Evolutionary conservation across 2,329 filamentous ascomycete species (phyloP), one percentile per base, ranked within the genome.

Genomic region (Hypoxylon sp.): DNA sequence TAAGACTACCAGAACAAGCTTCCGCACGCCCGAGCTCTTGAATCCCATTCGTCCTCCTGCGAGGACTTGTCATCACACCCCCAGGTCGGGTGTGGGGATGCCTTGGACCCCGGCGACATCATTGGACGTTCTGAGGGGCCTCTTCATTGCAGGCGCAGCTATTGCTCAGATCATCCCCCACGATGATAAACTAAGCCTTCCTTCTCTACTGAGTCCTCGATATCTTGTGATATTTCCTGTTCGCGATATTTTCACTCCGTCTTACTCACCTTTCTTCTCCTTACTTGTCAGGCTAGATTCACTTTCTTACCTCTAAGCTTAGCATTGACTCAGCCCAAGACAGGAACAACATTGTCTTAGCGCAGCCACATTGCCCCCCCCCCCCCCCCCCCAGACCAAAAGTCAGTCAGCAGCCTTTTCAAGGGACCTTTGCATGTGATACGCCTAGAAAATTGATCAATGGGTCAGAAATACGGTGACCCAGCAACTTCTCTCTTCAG

Each of bases 351-450:
- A 45, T 62, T 60, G n/a, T 17, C 15, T 48, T 54, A 62, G 60
- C 42, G 52, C 48, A 48, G 48, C 55, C 59, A 58, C 48, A 41
- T 45, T 46, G 42, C 47, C 24, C 35, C n/a, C n/a, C n/a, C n/a
- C n/a, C n/a, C n/a, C n/a, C n/a, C n/a, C n/a, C n/a, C n/a, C n/a
- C n/a, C n/a, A n/a, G n/a, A n/a, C n/a, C 42, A 56, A 51, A 41
- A 54, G 57, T n/a, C n/a, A 33, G 35, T 55, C 51, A 58, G 41
- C 57, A 42, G 58, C 11, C 8, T 43, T 40, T 38, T 11, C 18
- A 38, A 58, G 54, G 49, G 20, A 40, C 37, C 18, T 24, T 56
- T 62, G 62, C 63, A 66, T 66, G 63, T 66, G 63, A 66, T 61
- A 37, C 41, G 21, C 31, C n/a, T n/a, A n/a, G n/a, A n/a, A n/a